Conservation (phyloP, 2,329 filamentous ascomycete genomes). For the Colletotrichum spinosum region DNA sequence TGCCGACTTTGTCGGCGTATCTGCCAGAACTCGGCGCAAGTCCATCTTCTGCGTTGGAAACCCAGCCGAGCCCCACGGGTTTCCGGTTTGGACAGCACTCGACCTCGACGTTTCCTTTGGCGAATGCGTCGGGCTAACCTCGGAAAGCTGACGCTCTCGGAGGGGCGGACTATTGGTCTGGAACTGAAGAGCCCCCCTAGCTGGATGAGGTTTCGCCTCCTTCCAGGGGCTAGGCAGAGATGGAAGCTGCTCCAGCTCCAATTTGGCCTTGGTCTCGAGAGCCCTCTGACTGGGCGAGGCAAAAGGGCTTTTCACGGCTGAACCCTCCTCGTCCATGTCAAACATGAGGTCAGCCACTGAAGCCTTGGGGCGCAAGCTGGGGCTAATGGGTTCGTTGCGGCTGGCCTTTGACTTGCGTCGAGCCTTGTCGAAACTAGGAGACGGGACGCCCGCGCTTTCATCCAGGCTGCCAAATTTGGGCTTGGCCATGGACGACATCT, state of each 20-base stretch:
- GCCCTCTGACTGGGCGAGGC: conserved; percentile 26
- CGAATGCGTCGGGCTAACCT: conserved; percentile 12
- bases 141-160: background rate
- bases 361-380: conserved; percentile 74
- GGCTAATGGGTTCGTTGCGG: conserved; percentile 71
- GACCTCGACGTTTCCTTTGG: conserved; percentile 12
- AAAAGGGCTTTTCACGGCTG: conserved; percentile 45
- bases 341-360: conserved; percentile 87
- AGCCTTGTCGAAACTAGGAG: conserved; percentile 56
- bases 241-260: conserved; percentile 37
- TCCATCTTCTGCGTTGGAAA: conserved; percentile 74
- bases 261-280: conserved; percentile 11
- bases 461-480: conserved; percentile 73
- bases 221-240: conserved; percentile 51
- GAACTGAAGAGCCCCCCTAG: conserved; percentile 12
- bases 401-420: conserved; percentile 59
- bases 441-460: conserved; percentile 58
- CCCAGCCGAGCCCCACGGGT: conserved; percentile 62
- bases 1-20: conserved; percentile 63
- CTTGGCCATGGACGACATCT: conserved; percentile 70
- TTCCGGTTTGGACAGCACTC: conserved; percentile 42
- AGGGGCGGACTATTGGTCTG: conserved; percentile 15
- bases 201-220: conserved; percentile 46
- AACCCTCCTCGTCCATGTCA: conserved; percentile 87
- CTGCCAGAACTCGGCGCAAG: conserved; percentile 80